Conservation (phyloP, 768 basidiomycete genomes). For the Terana coerulea region DNA sequence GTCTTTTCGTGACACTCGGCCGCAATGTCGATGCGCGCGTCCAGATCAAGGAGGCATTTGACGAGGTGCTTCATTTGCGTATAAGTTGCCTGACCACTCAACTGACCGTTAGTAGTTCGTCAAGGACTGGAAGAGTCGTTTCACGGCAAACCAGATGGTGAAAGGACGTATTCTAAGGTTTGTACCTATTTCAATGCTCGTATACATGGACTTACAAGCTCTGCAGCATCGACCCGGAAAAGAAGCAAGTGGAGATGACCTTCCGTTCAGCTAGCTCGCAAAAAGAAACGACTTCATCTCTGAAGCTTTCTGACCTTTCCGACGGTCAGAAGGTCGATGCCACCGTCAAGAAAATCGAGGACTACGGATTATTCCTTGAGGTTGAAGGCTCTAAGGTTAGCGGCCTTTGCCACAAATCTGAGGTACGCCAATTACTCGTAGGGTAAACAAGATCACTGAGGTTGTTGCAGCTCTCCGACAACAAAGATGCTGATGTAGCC, state of each 20-base stretch:
- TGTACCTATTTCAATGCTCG: conserved; percentile 10
- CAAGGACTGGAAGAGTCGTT: conserved; percentile 91
- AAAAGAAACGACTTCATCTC: conserved; percentile 32
- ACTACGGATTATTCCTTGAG: conserved; percentile 90
- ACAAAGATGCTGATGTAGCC: conserved; percentile 72
- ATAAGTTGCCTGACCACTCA: not conserved
- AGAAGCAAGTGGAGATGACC: conserved; percentile 87
- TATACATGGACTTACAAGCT: too few relatives aligned
- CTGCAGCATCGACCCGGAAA: conserved; percentile 65
- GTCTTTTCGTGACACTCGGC: conserved; percentile 85
- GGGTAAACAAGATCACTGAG: not conserved
- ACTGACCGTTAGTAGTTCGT: conserved; percentile 58
- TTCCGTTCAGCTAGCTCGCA: conserved; percentile 63
- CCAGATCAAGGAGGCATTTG: conserved; percentile 91
- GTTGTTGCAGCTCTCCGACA: conserved; percentile 73
- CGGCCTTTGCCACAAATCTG: conserved; percentile 92
- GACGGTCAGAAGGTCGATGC: conserved; percentile 82
- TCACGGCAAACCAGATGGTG: conserved; percentile 77
- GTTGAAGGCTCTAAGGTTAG: conserved; percentile 81
- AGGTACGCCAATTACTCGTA: conserved; percentile 46
- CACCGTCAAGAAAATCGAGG: conserved; percentile 74
- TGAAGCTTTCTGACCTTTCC: conserved; percentile 53
- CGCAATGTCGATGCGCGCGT: conserved; percentile 85
- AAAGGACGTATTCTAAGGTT: conserved; percentile 82
- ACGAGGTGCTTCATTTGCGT: conserved; percentile 49